phyloP scores from a whole-genome alignment of 176 grass and related monocot genomes.

The Rhynchospora pubera region DNA sequence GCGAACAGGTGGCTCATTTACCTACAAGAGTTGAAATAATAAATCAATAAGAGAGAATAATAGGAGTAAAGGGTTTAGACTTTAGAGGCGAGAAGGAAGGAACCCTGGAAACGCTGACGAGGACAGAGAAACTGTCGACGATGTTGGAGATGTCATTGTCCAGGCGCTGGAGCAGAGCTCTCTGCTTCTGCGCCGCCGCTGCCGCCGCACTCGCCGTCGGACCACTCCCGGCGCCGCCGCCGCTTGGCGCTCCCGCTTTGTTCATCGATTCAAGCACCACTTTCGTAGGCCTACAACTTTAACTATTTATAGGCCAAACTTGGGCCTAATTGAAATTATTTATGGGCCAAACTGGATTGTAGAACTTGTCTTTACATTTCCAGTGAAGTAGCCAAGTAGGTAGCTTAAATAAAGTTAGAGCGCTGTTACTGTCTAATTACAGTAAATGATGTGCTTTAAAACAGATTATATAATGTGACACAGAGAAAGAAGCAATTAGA shows the following conservation, averaged over 20 bases:
- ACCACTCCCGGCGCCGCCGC: slow-evolving; percentile 33
- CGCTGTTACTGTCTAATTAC: neutral
- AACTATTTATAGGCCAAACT: neutral
- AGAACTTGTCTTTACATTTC: neutral
- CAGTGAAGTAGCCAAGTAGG: neutral
- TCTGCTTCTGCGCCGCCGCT: slow-evolving; percentile 73
- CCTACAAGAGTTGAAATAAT: slow-evolving; percentile 26
- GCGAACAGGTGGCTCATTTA: slow-evolving; percentile 71
- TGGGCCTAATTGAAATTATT: neutral
- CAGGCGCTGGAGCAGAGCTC: slow-evolving; percentile 55
- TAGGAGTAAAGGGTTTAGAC: neutral
- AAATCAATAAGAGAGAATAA: neutral
- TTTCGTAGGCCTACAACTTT: neutral
- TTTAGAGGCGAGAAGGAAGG: neutral
- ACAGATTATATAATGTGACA: neutral
- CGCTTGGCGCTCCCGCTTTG: slow-evolving; percentile 13
- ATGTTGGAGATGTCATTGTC: slow-evolving; percentile 58
- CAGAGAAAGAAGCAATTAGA: neutral
- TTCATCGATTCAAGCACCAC: slow-evolving; percentile 2
- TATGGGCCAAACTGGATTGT: neutral
- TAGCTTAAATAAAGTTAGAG: neutral
- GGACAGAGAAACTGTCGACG: slow-evolving; percentile 64
- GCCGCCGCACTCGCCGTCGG: slow-evolving; percentile 56
- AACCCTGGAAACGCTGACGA: slow-evolving; percentile 71
- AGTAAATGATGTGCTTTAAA: neutral